phyloP scores from a whole-genome alignment of 2,329 filamentous ascomycete genomes.

The Xylariomycetidae sp. region DNA sequence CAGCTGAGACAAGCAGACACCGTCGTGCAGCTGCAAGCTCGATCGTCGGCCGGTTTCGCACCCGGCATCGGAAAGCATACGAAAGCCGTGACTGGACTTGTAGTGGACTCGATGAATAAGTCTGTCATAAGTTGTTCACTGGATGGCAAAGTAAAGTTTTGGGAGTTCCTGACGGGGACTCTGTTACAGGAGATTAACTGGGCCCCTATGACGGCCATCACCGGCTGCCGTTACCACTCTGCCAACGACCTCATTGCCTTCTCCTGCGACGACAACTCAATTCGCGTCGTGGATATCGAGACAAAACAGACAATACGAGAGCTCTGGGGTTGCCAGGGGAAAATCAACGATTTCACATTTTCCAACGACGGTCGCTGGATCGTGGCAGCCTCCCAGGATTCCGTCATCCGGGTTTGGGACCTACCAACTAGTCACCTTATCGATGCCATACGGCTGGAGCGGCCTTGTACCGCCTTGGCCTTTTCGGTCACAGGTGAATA shows the following conservation, averaged over 20 bases:
- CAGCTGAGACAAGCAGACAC: slow-evolving; percentile 56
- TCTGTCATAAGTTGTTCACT: slow-evolving; percentile 79
- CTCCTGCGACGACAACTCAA: slow-evolving; percentile 81
- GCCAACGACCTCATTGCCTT: slow-evolving; percentile 83
- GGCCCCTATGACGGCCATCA: slow-evolving; percentile 72
- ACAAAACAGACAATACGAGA: slow-evolving; percentile 90
- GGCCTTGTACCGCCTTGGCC: slow-evolving; percentile 75
- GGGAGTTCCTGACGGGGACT: slow-evolving; percentile 85
- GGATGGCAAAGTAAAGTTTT: slow-evolving; percentile 95
- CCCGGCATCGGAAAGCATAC: slow-evolving; percentile 68
- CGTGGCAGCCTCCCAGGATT: slow-evolving; percentile 78
- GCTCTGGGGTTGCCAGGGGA: slow-evolving; percentile 73
- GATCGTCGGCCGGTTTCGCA: slow-evolving; percentile 37
- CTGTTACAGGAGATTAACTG: slow-evolving; percentile 79
- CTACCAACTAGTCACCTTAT: slow-evolving; percentile 92
- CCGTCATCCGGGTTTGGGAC: slow-evolving; percentile 84
- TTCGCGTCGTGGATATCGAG: slow-evolving; percentile 84
- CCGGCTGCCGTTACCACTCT: slow-evolving; percentile 73
- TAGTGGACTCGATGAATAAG: slow-evolving; percentile 86
- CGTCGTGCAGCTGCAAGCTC: slow-evolving; percentile 49
- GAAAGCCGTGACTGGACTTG: slow-evolving; percentile 76
- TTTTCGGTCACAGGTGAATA: slow-evolving; percentile 92
- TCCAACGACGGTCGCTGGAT: slow-evolving; percentile 94
- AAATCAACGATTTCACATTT: slow-evolving; percentile 79
- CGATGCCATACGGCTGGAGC: slow-evolving; percentile 78